Base-by-base conservation (phyloP, 768 basidiomycete genomes). In the Mycena metata region DNA sequence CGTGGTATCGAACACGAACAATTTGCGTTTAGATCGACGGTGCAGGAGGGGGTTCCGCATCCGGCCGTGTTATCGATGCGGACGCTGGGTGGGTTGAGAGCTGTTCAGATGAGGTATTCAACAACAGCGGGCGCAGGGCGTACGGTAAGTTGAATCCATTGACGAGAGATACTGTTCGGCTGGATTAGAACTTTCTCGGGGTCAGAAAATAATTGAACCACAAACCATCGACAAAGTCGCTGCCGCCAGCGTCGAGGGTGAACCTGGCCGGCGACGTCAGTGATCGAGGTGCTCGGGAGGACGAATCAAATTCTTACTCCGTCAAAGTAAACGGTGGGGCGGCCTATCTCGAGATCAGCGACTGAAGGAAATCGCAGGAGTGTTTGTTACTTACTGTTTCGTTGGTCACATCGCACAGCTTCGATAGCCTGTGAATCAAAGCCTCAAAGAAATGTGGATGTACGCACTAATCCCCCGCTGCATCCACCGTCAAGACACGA, bases 71-170 rank as follows among this genome's bases (percentile, higher is more conserved):
- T 80, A 57, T 59, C 62, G 24, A 67, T 36, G 71, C 78, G 71
- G 74, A 79, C 56, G 4, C 55, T 57, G 6, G 10, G 16, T 19
- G 12, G 35, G 24, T 23, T 6, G 23, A 30, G 26, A 39, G 11
- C 11, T 11, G 15, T 10, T 36, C 36, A 36, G 6, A 30, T 30
- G 30, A 30, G 30, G 39, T 39, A 5, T 39, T 10, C 2, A 10
- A 2, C 2, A 39, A 39, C 3, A 15, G 39, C 2, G 36, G 36
- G 15, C 11, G 2, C 39, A 39, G 10, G 54, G 17, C 52, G 41
- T 85, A 72, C 26, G 86, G 86, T 24, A 88, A 63, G 69, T 87
- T 85, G 63, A 76, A 86, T 15, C 85, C 86, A 60, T 86, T 83
- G 41, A 86, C 85, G 2, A 87, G 76, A 26, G 84, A 85, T 39